phyloP scores from a whole-genome alignment of 176 grass and related monocot genomes.

The Oryza meridionalis region DNA sequence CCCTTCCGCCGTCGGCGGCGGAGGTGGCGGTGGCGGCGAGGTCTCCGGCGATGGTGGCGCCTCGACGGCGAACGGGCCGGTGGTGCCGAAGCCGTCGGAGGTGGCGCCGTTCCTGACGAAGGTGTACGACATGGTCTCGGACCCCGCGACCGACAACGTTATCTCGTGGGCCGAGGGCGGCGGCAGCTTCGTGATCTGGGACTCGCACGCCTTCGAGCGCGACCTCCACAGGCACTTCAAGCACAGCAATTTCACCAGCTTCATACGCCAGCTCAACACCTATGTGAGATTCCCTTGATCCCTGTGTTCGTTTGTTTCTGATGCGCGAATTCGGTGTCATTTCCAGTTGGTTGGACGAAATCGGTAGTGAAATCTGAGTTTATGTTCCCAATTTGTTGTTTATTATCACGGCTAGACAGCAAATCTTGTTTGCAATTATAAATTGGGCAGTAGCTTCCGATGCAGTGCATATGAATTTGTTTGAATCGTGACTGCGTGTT shows the following conservation, averaged over 20 bases:
- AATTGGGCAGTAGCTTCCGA: background rate
- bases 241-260: slow-evolving; percentile 88
- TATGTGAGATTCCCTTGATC: slow-evolving; percentile 59
- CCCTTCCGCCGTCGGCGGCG: background rate
- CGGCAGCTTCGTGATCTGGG: slow-evolving; percentile 69
- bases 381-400: background rate
- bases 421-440: background rate
- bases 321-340: slow-evolving; percentile 8
- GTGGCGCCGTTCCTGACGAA: slow-evolving; percentile 80
- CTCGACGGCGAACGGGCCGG: slow-evolving; percentile 4
- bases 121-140: slow-evolving; percentile 81
- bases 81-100: slow-evolving; percentile 50
- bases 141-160: slow-evolving; percentile 53
- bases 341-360: slow-evolving; percentile 15
- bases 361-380: background rate
- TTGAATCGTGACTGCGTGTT: background rate
- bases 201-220: slow-evolving; percentile 73
- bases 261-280: slow-evolving; percentile 93
- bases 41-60: slow-evolving; percentile 5
- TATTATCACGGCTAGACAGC: background rate
- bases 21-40: background rate
- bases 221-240: slow-evolving; percentile 75
- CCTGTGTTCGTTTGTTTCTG: background rate
- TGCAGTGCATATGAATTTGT: background rate
- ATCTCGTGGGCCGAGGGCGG: slow-evolving; percentile 68